A percentile compares a stretch with the other conserved stretches of the same genome.
These are phyloP conservation scores for Penicillium bialowiezense DNA, from an alignment of 495 filamentous ascomycete species.

Conservation along the genomic window DNA sequence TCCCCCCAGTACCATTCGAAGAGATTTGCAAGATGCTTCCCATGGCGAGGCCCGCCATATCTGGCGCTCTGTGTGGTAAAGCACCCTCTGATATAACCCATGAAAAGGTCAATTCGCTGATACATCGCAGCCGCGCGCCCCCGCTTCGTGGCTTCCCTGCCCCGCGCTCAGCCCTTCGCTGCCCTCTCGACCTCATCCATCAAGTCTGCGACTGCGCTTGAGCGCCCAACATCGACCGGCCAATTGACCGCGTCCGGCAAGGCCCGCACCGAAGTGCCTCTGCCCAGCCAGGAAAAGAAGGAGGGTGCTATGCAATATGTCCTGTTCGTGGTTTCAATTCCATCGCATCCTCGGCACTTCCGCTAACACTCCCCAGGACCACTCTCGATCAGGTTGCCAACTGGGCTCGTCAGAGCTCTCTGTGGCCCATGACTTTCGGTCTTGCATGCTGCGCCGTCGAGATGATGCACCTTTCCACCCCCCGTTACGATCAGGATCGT, in stretches of 20 bases:
- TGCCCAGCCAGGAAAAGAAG: constrained; percentile 88
- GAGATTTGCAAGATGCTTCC: constrained; percentile 25
- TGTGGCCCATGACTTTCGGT: constrained; percentile 98
- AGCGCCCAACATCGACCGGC: constrained; percentile 41
- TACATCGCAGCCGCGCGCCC: constrained; percentile 26
- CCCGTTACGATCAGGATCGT: constrained; percentile 93
- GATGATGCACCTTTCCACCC: constrained; percentile 98
- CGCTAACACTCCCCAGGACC: constrained; percentile 54
- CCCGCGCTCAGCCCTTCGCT: constrained; percentile 30
- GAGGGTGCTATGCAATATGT: constrained; percentile 97
- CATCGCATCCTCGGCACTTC: neutral
- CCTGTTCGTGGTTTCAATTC: constrained; percentile 60
- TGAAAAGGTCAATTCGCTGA: constrained; percentile 10
- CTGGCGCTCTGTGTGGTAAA: constrained; percentile 34
- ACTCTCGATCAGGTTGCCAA: constrained; percentile 90
- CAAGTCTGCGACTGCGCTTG: constrained; percentile 43
- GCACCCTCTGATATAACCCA: neutral
- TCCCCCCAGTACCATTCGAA: neutral
- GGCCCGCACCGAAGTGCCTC: constrained; percentile 69
- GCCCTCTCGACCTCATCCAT: constrained; percentile 41
- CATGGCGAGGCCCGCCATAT: constrained; percentile 27
- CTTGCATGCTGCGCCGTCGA: constrained; percentile 95
- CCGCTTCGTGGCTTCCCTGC: constrained; percentile 16
- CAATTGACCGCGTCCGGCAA: constrained; percentile 49
- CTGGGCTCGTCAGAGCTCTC: constrained; percentile 88